phyloP scores from a whole-genome alignment of 2,329 filamentous ascomycete genomes.

The Nemania sp. region DNA sequence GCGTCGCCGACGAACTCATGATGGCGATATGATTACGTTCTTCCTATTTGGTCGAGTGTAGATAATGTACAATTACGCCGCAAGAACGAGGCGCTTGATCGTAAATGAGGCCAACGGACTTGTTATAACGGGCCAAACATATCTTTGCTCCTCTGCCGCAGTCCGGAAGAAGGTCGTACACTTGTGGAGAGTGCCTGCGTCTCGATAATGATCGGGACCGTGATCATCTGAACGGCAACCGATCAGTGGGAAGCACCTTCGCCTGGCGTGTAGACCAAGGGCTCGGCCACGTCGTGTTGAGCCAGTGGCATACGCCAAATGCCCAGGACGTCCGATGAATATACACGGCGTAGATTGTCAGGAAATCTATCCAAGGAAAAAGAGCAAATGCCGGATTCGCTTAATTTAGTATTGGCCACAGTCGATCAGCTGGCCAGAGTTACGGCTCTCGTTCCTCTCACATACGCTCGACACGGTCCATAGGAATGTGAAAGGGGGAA shows the following conservation, averaged over 20 bases:
- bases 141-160: conserved; percentile 1
- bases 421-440: too few species aligned
- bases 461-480: background rate
- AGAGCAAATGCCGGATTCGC: too few species aligned
- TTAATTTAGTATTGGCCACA: too few species aligned
- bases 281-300: background rate
- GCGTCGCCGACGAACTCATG: conserved; percentile 34
- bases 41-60: background rate
- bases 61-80: background rate
- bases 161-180: background rate
- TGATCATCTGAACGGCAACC: background rate
- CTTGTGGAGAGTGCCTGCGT: background rate
- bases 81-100: background rate
- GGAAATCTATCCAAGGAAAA: too few species aligned
- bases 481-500: background rate
- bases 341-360: too few species aligned
- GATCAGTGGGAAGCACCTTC: background rate
- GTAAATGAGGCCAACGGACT: background rate
- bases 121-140: conserved; percentile 18
- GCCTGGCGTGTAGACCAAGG: background rate
- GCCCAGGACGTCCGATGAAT: too few species aligned
- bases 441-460: too few species aligned
- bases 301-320: background rate
- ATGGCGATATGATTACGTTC: conserved; percentile 8
- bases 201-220: background rate